Base-by-base conservation (phyloP, 306 rosid genomes). In the Pyrus betulifolia region DNA sequence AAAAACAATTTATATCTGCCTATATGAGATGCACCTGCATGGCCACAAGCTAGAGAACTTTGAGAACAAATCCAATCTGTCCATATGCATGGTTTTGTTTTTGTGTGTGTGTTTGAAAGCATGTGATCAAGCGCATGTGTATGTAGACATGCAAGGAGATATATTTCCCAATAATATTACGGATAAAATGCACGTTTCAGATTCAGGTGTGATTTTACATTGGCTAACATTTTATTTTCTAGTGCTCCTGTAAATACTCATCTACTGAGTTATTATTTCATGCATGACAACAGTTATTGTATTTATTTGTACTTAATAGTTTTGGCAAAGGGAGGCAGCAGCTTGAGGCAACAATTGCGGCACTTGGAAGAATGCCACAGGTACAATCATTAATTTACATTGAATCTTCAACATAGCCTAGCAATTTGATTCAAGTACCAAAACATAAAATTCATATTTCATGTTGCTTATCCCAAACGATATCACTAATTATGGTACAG, bases 251-350 rank as follows among this genome's bases (percentile, higher is more conserved):
- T 38, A 38, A 38, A 38, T 7, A 10, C 42, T 38, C 9, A 38
- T 38, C 42, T 38, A 38, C 10, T 38, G 42, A 38, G 42, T 7
- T 38, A 22, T 2, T 21, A 52, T 52, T 52, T 52, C 58, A 18
- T 52, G 10, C 58, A 15, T 4, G 11, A 15, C 58, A 52, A 18
- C 21, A 17, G 3, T 30, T 25, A 13, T 18, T 51, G 42, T 25
- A 58, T 68, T 74, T 82, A 38, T 38, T 38, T 38, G 62, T 76
- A 55, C 79, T 70, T 86, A 35, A 69, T 82, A 91, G 97, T 86
- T 89, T 85, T 88, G 97, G 97, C 89, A 89, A 87, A 89, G 86
- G 79, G 94, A 91, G 78, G 90, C 87, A 72, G 83, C 87, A 72
- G 78, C 75, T 81, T 91, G 87, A 88, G 91, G 84, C 90, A 89